A percentile compares a stretch with the other conserved stretches of the same genome.
These are phyloP conservation scores for Apiospora pterosperma DNA, from an alignment of 2,329 filamentous ascomycete species.

Conservation along the genomic window DNA sequence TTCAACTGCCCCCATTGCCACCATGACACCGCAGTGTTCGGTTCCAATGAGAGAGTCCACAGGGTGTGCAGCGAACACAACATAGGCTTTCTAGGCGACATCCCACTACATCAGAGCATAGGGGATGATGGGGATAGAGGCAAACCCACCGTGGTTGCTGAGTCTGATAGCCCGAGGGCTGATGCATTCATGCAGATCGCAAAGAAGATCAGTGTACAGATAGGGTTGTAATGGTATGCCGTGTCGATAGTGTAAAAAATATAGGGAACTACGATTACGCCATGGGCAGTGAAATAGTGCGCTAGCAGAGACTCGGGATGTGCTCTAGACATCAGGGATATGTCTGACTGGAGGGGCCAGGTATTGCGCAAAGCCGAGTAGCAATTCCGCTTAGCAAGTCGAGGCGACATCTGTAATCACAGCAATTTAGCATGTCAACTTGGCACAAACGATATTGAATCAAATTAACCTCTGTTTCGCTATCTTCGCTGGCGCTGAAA, in stretches of 20 bases:
- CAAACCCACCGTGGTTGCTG: slow-evolving; percentile 84
- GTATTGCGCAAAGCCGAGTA: not conserved
- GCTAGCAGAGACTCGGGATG: not conserved
- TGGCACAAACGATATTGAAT: not conserved
- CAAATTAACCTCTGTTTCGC: not conserved
- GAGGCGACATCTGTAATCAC: not conserved
- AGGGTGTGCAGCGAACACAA: slow-evolving; percentile 68
- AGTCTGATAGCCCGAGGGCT: slow-evolving; percentile 72
- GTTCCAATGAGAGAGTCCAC: slow-evolving; percentile 60
- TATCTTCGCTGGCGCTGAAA: not conserved
- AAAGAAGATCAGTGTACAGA: slow-evolving; percentile 44
- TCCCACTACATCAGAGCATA: slow-evolving; percentile 82
- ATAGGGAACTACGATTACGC: slow-evolving; percentile 10
- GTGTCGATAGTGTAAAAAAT: not conserved
- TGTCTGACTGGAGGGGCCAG: not conserved
- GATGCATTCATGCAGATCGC: slow-evolving; percentile 71
- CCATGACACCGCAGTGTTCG: slow-evolving; percentile 73
- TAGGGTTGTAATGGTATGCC: slow-evolving; percentile 33
- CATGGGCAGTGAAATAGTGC: slow-evolving; percentile 1
- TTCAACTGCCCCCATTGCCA: slow-evolving; percentile 79
- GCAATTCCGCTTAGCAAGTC: not conserved
- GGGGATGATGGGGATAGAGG: slow-evolving; percentile 85
- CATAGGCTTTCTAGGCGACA: slow-evolving; percentile 80
- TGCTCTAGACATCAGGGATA: not conserved
- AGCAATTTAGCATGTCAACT: slow-evolving; percentile 17